Conservation (phyloP, 768 basidiomycete genomes). For the Hortiboletus campestris region DNA sequence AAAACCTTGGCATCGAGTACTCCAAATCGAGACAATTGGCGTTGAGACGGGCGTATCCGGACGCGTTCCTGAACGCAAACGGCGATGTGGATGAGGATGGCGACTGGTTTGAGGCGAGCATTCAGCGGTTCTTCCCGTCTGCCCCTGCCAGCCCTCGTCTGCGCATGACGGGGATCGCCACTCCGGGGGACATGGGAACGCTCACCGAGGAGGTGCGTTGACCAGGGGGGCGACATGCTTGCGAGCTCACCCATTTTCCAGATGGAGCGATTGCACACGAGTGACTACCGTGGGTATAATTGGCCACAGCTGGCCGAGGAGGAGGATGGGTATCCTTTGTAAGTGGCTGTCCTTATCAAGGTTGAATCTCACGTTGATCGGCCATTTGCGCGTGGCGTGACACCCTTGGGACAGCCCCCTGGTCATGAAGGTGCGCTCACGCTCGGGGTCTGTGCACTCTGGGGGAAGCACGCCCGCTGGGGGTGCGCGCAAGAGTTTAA, state of each 20-base stretch:
- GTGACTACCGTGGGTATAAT: slow-evolving; percentile 68
- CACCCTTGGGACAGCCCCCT: slow-evolving; percentile 57
- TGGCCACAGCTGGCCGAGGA: slow-evolving; percentile 69
- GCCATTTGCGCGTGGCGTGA: slow-evolving; percentile 6
- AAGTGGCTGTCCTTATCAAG: slow-evolving; percentile 34
- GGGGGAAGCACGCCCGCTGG: slow-evolving; percentile 86
- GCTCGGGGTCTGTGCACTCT: slow-evolving; percentile 71
- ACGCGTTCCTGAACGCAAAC: slow-evolving; percentile 72
- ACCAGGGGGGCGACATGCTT: not conserved
- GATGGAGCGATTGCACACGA: slow-evolving; percentile 88
- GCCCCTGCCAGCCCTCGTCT: slow-evolving; percentile 88
- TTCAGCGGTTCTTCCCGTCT: slow-evolving; percentile 69
- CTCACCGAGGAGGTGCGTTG: slow-evolving; percentile 73
- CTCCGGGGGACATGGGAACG: slow-evolving; percentile 92
- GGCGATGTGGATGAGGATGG: slow-evolving; percentile 48
- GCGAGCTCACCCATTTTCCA: slow-evolving; percentile 23
- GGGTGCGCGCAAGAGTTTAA: slow-evolving; percentile 73
- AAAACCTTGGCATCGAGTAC: slow-evolving; percentile 96
- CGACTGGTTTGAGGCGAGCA: slow-evolving; percentile 44
- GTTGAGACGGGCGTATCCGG: slow-evolving; percentile 91
- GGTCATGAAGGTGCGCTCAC: slow-evolving; percentile 86
- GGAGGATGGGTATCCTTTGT: slow-evolving; percentile 91
- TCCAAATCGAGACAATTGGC: slow-evolving; percentile 92
- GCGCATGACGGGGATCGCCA: slow-evolving; percentile 71
- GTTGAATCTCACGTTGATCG: slow-evolving; percentile 1